Evolutionary conservation across 768 basidiomycete genomes (phyloP), one percentile per base, ranked within the genome.

Genomic region (Chalciporus chontae): DNA sequence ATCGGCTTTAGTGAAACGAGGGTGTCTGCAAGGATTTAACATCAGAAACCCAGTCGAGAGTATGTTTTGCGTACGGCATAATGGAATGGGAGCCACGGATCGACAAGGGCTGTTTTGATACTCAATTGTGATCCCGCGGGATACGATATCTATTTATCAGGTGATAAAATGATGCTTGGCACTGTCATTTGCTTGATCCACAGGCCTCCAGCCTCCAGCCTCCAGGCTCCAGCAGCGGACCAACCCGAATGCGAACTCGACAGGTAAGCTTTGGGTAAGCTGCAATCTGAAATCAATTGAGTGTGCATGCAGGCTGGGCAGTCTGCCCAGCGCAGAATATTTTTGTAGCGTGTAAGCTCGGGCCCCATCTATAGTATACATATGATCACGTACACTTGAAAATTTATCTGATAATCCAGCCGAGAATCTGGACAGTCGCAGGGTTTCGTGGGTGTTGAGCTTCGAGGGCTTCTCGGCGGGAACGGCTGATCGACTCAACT

Each of bases 351-450:
- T 51, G 24, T 39, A 37, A 40, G 38, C 32, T 40, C 38, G 15
- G 27, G 36, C 23, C 37, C 13, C 18, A 10, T 8, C 4, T 26
- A 7, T 24, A 24, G 24, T n/a, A 36, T 11, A 36, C 34, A 41
- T 37, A 5, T 26, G 7, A 40, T 61, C 52, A 58, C 61, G 62
- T 61, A 64, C 50, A 39, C 1, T 42, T 0, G 17, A 43, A 32
- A 11, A 37, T 50, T 52, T 23, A 26, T 40, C 26, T 43, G 41
- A 43, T 29, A 26, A 43, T 43, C 41, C 15, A 17, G 26, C 5
- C n/a, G 27, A 31, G 13, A 31, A 31, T 3, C 7, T 26, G 8
- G 3, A 26, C 24, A 24, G 24, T 43, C 24, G 8, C 26, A 10
- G 41, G 24, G 27, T 29, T 10, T 13, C 9, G 27, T 43, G 41